phyloP scores from a whole-genome alignment of 768 basidiomycete genomes.

The Auricularia heimuer region DNA sequence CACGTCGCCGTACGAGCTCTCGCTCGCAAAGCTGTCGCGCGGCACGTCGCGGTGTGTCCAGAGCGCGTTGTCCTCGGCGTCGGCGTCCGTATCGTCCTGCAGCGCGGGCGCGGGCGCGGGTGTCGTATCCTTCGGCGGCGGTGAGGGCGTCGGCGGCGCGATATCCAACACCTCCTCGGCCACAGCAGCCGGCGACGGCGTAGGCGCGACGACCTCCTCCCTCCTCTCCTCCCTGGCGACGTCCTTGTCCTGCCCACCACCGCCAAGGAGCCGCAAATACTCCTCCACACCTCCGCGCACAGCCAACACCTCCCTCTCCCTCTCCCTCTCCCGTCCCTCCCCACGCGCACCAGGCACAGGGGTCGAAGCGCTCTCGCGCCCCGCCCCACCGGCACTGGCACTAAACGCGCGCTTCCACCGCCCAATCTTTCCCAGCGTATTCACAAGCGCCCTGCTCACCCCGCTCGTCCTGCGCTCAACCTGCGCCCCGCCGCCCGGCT shows the following conservation, averaged over 20 bases:
- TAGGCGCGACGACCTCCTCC: not conserved
- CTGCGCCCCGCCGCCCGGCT: conserved; percentile 3
- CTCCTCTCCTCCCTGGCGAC: not conserved
- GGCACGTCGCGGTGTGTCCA: not conserved
- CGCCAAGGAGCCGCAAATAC: conserved; percentile 49
- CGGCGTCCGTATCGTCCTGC: not conserved
- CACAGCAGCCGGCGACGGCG: not conserved
- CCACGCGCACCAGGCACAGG: conserved; percentile 51
- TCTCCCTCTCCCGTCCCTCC: conserved; percentile 35
- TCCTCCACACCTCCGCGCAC: conserved; percentile 56
- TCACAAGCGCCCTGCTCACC: conserved; percentile 66
- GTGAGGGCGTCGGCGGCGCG: not conserved
- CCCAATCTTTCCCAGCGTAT: conserved; percentile 74
- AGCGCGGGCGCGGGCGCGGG: not conserved
- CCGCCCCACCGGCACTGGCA: conserved; percentile 14
- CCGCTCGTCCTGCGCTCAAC: conserved; percentile 25
- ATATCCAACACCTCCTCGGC: not conserved
- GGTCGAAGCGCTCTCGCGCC: conserved; percentile 40
- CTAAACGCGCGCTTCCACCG: conserved; percentile 68
- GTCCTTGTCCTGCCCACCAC: not conserved
- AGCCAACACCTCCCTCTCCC: conserved; percentile 43
- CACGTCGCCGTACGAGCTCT: not conserved
- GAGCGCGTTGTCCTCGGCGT: not conserved
- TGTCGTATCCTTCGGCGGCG: not conserved
- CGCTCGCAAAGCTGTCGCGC: not conserved